These are phyloP conservation scores for Hirschfeldia incana DNA, from an alignment of 345 rosid species.

Conservation along the genomic window DNA sequence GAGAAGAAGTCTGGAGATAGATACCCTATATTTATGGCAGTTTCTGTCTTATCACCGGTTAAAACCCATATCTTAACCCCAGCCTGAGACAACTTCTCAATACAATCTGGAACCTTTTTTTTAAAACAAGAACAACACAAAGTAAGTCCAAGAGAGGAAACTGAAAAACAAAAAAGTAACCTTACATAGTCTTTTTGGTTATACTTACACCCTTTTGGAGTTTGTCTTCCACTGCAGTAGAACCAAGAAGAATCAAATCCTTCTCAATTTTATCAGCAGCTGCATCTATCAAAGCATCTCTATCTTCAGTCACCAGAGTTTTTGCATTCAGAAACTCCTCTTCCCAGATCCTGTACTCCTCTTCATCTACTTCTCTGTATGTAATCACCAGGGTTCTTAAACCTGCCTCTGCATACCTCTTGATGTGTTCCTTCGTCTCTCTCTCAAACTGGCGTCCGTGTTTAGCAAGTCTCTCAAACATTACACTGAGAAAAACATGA, in stretches of 20 bases:
- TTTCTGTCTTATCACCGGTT: constrained; percentile 92
- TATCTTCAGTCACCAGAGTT: constrained; percentile 50
- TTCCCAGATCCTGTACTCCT: constrained; percentile 64
- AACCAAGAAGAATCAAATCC: constrained; percentile 82
- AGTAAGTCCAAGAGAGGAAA: neutral
- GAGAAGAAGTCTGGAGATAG: constrained; percentile 29
- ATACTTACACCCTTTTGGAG: constrained; percentile 78
- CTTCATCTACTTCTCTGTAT: constrained; percentile 66
- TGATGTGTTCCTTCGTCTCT: constrained; percentile 59
- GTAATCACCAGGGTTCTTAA: constrained; percentile 73
- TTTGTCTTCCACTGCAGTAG: constrained; percentile 94
- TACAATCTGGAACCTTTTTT: constrained; percentile 71
- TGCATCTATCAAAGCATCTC: constrained; percentile 54
- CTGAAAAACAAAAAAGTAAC: neutral
- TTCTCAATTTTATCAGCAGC: constrained; percentile 68
- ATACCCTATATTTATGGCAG: constrained; percentile 86
- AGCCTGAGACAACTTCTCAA: constrained; percentile 76
- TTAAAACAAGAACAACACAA: neutral
- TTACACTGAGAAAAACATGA: constrained; percentile 52
- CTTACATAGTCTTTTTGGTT: neutral
- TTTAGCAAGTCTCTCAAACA: constrained; percentile 69
- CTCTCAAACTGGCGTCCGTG: constrained; percentile 49
- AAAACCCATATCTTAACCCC: constrained; percentile 82
- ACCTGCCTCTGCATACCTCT: constrained; percentile 71
- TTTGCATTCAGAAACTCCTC: constrained; percentile 60